Percentiles rank a stretch among this genome's conserved stretches.
phyloP scores from a whole-genome alignment of 2,329 filamentous ascomycete species.

The Gnomoniopsis smithogilvyi region DNA sequence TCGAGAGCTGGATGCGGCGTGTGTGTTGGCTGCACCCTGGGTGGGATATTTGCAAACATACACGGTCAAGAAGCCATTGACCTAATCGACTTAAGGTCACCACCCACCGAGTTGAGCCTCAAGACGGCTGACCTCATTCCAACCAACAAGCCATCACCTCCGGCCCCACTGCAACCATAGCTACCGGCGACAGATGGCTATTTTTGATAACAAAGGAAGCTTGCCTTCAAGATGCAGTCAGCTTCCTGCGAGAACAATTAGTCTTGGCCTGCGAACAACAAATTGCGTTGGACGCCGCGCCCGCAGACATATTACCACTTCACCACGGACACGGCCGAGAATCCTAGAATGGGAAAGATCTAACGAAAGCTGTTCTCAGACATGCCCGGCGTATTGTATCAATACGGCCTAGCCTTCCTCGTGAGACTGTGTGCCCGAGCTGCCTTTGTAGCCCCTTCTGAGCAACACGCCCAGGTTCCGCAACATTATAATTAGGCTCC shows the following conservation, averaged over 20 bases:
- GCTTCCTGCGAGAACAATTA: neutral
- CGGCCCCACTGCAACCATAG: neutral
- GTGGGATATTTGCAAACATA: neutral
- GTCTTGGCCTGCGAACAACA: neutral
- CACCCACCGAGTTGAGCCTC: slow-evolving; percentile 17
- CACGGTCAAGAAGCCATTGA: neutral
- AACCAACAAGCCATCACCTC: neutral
- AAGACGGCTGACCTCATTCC: slow-evolving; percentile 10
- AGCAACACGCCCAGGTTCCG: slow-evolving; percentile 12
- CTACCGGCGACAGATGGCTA: neutral
- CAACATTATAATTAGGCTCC: slow-evolving; percentile 16
- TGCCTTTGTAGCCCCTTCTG: neutral
- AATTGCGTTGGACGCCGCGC: neutral
- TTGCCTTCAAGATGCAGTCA: neutral
- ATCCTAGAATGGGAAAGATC: neutral
- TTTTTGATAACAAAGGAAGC: slow-evolving; percentile 10
- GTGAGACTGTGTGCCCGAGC: neutral
- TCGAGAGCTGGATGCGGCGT: neutral
- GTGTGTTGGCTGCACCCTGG: neutral
- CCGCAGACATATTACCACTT: neutral
- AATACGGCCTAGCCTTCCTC: neutral
- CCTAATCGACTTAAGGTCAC: neutral
- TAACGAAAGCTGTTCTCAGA: slow-evolving; percentile 8
- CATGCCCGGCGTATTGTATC: neutral
- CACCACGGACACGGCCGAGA: too few relatives aligned